Evolutionary conservation across 805 yeast genomes (phyloP).

Genomic region (Barnettozyma botsteinii): DNA sequence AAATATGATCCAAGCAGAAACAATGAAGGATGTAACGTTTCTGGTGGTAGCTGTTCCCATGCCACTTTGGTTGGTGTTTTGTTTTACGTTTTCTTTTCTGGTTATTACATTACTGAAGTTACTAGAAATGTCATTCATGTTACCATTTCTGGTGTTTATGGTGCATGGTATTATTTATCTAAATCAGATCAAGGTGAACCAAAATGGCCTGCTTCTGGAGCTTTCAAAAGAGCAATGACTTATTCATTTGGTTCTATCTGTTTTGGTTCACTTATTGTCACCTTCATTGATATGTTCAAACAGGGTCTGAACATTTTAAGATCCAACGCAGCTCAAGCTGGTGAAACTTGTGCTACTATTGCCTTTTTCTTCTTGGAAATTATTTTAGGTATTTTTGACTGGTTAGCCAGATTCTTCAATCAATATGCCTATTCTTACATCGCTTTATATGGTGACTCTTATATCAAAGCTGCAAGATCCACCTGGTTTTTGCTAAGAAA

Average conservation of each 20-base stretch:
- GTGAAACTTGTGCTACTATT: conserved; percentile 48
- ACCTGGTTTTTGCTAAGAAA: conserved; percentile 72
- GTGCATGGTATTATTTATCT: conserved; percentile 85
- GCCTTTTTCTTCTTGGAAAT: conserved; percentile 50
- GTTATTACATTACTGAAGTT: conserved; percentile 79
- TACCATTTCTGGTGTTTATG: conserved; percentile 77
- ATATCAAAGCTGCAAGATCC: conserved; percentile 69
- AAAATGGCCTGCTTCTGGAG: conserved; percentile 69
- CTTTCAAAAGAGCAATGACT: conserved; percentile 74
- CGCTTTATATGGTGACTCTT: conserved; percentile 81
- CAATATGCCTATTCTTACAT: conserved; percentile 85
- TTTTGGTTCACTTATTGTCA: conserved; percentile 73
- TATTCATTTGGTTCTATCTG: conserved; percentile 88
- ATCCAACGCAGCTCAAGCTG: conserved; percentile 45
- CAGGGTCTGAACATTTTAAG: conserved; percentile 48
- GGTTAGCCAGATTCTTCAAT: conserved; percentile 82
- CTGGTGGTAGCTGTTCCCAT: conserved; percentile 51
- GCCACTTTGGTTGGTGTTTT: conserved; percentile 62
- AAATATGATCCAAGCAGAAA: conserved; percentile 56
- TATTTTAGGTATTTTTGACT: conserved; percentile 59
- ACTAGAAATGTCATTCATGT: conserved; percentile 75
- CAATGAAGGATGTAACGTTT: conserved; percentile 46
- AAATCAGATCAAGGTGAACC: conserved; percentile 76
- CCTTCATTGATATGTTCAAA: conserved; percentile 61
- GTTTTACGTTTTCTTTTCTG: conserved; percentile 74